A percentile compares a stretch with the other conserved stretches of the same genome.
Conservation (phyloP, 1,139 yeast genomes). For the Pichia sp. region DNA sequence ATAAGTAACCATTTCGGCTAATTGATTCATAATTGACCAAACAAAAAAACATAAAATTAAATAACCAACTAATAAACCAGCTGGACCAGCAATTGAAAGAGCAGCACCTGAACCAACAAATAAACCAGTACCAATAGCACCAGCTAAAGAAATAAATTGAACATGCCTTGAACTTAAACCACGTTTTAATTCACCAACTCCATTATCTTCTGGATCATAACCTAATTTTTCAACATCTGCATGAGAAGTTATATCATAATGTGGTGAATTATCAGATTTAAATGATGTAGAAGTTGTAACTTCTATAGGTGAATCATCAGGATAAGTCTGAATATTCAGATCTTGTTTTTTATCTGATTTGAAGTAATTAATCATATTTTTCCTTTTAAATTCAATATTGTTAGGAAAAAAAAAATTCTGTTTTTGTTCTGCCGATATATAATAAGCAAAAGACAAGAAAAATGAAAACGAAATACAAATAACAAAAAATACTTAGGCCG, state of each 20-base stretch:
- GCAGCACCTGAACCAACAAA: slow-evolving; percentile 63
- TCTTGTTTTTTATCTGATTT: background rate
- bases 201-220: slow-evolving; percentile 10
- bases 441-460: too few relatives aligned
- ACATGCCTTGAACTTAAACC: slow-evolving; percentile 35
- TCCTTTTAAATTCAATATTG: too few relatives aligned
- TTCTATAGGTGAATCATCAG: background rate
- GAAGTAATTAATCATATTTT: background rate
- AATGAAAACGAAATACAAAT: too few relatives aligned
- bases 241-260: slow-evolving; percentile 13
- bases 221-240: slow-evolving; percentile 7
- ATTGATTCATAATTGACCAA: slow-evolving; percentile 51
- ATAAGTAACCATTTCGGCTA: slow-evolving; percentile 63
- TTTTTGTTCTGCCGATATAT: too few relatives aligned
- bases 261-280: background rate
- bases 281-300: background rate
- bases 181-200: slow-evolving; percentile 13
- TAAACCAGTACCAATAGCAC: slow-evolving; percentile 74
- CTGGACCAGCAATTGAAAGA: slow-evolving; percentile 57
- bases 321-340: background rate
- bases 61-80: slow-evolving; percentile 55
- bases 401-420: background rate
- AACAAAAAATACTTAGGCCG: too few relatives aligned
- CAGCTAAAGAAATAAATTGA: slow-evolving; percentile 73
- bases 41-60: slow-evolving; percentile 39